Evolutionary conservation across 2,329 filamentous ascomycete species (phyloP).

Genomic region (Cladophialophora carrionii): DNA sequence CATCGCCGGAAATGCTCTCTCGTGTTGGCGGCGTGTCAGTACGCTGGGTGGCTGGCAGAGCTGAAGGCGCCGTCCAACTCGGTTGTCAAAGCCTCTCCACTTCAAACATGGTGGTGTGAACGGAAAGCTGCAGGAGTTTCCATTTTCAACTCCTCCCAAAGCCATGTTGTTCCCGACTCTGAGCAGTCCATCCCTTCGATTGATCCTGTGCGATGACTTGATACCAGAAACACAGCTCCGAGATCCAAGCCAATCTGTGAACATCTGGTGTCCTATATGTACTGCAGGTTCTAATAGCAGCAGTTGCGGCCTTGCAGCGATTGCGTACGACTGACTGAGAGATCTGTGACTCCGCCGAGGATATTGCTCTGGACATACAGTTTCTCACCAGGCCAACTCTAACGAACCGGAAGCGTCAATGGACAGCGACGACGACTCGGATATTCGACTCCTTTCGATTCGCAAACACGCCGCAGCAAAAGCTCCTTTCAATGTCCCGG

Average conservation of each 20-base stretch:
- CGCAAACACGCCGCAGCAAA: background rate
- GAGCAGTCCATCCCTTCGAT: background rate
- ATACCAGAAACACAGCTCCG: background rate
- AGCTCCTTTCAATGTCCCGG: background rate
- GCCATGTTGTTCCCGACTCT: too few relatives aligned
- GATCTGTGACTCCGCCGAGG: background rate
- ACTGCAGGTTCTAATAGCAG: background rate
- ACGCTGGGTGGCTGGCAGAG: background rate
- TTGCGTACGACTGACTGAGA: background rate
- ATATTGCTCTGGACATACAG: background rate
- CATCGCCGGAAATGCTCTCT: background rate
- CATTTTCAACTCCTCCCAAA: background rate
- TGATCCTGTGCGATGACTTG: background rate
- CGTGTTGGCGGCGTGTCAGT: background rate
- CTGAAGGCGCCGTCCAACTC: background rate
- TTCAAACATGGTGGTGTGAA: background rate
- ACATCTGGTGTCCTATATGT: background rate
- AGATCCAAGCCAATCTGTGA: background rate
- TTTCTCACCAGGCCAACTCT: background rate
- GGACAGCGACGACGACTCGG: background rate
- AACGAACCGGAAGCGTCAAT: background rate
- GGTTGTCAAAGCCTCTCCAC: background rate
- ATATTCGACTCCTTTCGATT: background rate
- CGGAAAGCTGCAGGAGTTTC: background rate
- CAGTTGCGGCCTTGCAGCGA: background rate